Base-by-base conservation (phyloP, 2,329 filamentous ascomycete species). In the Neofusicoccum ribis region DNA sequence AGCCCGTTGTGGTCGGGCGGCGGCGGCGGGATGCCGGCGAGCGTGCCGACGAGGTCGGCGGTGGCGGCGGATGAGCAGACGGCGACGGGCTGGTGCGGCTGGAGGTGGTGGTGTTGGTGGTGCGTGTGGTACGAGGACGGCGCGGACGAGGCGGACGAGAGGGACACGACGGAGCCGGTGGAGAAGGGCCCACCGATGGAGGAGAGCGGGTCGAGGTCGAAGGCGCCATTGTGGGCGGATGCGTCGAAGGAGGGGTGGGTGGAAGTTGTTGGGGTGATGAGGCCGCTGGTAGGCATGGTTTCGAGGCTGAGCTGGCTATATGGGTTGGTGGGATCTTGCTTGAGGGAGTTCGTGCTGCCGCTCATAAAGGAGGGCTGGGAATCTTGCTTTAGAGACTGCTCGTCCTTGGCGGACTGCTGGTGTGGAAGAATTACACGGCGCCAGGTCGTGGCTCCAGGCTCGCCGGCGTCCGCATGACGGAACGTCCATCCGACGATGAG, bases 401-500 rank as follows among this genome's bases (percentile, higher is more conserved):
- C 64, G 5, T 66, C 58, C n/a, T 56, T 66, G 49, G 9, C 6
- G 14, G 56, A 37, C 15, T 60, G 56, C 49, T 47, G 63, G 14
- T 50, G 54, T 15, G 69, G 68, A 34, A 76, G 75, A 11, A 69
- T 69, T 12, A 74, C 71, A 4, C 74, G 70, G 7, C 76, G 72
- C 77, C 77, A 79, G 1, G 69, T 74, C 66, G 76, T 76, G 14
- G 69, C 70, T 1, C 75, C 74, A 5, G 68, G 65, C 51, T 75
- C 72, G 3, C 72, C 68, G 34, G 63, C 69, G 14, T 66, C 66
- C 0, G 73, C 74, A 46, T 77, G 75, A 12, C 69, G 68, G 68
- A 79, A 78, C 1, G 75, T 72, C 76, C 77, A 79, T 3, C 76
- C 72, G n/a, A 80, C 72, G 0, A 75, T 75, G 17, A 78, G 68